phyloP scores from a whole-genome alignment of 2,329 filamentous ascomycete genomes.

The Lecanosticta acicola region DNA sequence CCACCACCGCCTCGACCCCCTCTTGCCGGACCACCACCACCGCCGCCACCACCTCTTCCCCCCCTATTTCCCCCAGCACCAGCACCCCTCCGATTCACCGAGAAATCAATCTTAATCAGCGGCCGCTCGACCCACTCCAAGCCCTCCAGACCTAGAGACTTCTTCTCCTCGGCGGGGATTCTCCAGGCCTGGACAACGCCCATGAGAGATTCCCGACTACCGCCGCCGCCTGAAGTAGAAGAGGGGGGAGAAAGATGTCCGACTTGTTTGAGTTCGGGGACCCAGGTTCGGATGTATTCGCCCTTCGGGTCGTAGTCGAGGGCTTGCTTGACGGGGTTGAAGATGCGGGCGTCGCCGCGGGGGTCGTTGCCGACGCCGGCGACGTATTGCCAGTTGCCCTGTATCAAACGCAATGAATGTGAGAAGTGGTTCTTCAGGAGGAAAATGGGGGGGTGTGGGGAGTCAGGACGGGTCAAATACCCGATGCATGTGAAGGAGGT shows the following conservation, averaged over 20 bases:
- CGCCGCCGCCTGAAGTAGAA: background rate
- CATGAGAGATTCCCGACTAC: constrained; percentile 38
- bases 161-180: constrained; percentile 53
- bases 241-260: constrained; percentile 11
- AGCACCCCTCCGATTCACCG: constrained; percentile 43
- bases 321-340: constrained; percentile 77
- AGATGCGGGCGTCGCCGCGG: constrained; percentile 63
- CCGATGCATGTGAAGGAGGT: background rate
- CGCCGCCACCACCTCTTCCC: constrained; percentile 21
- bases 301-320: constrained; percentile 69
- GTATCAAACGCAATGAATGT: background rate
- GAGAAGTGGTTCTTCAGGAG: background rate
- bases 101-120: constrained; percentile 60
- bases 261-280: constrained; percentile 59
- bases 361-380: constrained; percentile 77
- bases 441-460: too few relatives aligned
- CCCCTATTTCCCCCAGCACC: too few relatives aligned
- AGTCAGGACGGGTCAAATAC: too few relatives aligned
- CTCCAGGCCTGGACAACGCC: constrained; percentile 68
- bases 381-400: constrained; percentile 63
- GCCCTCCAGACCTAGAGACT: constrained; percentile 51
- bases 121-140: constrained; percentile 63
- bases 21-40: constrained; percentile 5
- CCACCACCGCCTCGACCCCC: constrained; percentile 6
- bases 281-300: constrained; percentile 66